Evolutionary conservation across 2,329 filamentous ascomycete species (phyloP).

Genomic region (Aspergillus ibericus): DNA sequence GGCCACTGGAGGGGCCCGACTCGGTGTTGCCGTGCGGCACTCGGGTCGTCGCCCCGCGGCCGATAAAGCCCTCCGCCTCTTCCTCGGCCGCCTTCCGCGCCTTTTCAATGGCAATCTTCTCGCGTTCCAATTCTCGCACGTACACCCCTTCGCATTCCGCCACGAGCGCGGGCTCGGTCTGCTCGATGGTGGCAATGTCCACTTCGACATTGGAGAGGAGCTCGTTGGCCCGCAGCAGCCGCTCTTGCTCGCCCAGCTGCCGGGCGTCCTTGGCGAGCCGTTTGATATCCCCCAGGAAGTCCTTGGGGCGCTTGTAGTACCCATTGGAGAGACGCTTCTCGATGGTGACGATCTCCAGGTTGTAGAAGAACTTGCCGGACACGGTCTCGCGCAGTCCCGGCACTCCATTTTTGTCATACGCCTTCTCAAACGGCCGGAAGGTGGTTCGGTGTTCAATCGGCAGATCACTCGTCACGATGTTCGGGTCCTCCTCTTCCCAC

Average conservation of each 20-base stretch:
- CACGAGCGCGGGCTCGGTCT: conserved; percentile 61
- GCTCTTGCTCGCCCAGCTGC: conserved; percentile 76
- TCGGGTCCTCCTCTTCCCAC: conserved; percentile 78
- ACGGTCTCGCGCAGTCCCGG: conserved; percentile 72
- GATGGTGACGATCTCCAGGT: conserved; percentile 87
- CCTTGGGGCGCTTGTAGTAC: conserved; percentile 86
- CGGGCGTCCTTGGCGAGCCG: conserved; percentile 81
- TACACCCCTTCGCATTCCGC: conserved; percentile 81
- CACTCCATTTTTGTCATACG: conserved; percentile 75
- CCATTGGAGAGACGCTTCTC: conserved; percentile 96
- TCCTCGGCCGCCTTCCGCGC: conserved; percentile 42
- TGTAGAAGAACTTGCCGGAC: conserved; percentile 88
- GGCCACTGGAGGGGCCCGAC: conserved; percentile 50
- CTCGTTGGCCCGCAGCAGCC: conserved; percentile 84
- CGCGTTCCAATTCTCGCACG: conserved; percentile 67
- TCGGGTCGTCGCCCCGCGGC: conserved; percentile 52
- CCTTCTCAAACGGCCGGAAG: conserved; percentile 74
- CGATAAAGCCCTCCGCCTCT: conserved; percentile 41
- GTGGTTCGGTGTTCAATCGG: conserved; percentile 58
- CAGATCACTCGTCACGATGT: conserved; percentile 60
- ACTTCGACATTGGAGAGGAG: conserved; percentile 91
- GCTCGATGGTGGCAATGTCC: conserved; percentile 76
- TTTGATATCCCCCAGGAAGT: conserved; percentile 86
- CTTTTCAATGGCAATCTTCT: conserved; percentile 63
- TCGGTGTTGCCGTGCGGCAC: conserved; percentile 54